phyloP scores from a whole-genome alignment of 75 land plant genomes.

The Selaginella moellendorffii region DNA sequence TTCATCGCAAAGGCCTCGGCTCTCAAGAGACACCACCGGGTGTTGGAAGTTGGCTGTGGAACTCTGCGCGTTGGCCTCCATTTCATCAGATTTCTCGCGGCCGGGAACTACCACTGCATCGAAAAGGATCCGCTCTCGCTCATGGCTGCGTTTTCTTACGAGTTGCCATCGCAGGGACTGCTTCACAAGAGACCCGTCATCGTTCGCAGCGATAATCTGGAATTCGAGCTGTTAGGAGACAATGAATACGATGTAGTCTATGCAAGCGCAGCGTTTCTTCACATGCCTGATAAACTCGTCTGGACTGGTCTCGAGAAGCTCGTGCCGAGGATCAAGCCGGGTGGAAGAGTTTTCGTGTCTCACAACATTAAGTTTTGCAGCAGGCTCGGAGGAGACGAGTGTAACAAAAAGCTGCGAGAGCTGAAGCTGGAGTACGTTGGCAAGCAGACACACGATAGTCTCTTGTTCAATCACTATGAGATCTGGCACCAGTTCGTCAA shows the following conservation, averaged over 20 bases:
- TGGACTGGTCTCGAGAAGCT: constrained; percentile 65
- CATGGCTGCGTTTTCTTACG: constrained; percentile 71
- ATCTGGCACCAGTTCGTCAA: constrained; percentile 67
- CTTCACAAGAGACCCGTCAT: constrained; percentile 61
- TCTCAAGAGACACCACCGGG: constrained; percentile 31
- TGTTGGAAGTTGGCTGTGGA: constrained; percentile 85
- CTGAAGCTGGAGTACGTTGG: constrained; percentile 57
- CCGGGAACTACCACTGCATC: constrained; percentile 45
- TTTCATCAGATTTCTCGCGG: constrained; percentile 49
- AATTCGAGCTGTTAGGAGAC: constrained; percentile 35
- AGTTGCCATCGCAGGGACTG: constrained; percentile 75
- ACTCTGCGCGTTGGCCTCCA: constrained; percentile 76
- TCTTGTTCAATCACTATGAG: constrained; percentile 87
- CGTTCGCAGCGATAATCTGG: constrained; percentile 46
- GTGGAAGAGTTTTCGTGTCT: constrained; percentile 65
- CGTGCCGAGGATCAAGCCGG: constrained; percentile 27
- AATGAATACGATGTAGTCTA: constrained; percentile 59
- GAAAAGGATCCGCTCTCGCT: constrained; percentile 76
- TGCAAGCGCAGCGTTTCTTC: constrained; percentile 90
- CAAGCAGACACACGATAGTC: constrained; percentile 85
- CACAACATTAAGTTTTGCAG: constrained; percentile 90
- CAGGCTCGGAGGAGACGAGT: constrained; percentile 44
- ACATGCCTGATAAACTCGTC: constrained; percentile 79
- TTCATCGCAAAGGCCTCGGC: constrained; percentile 44
- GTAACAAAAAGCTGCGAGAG: constrained; percentile 37